Base-by-base conservation (phyloP, 805 yeast genomes). In the Candida tammaniensis region DNA sequence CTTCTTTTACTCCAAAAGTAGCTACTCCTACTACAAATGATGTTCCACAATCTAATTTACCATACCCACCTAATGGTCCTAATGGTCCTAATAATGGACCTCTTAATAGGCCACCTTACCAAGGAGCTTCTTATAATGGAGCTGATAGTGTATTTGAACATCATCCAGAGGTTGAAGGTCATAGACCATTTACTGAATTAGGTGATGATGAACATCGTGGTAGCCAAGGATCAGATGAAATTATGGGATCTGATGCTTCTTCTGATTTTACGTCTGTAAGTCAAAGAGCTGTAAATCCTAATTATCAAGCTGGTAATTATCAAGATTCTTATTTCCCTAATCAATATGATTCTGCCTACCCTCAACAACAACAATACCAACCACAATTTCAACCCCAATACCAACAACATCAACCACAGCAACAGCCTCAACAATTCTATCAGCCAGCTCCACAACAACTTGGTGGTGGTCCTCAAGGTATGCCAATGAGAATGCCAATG, bases 261-360 rank as follows among this genome's bases (percentile, higher is more conserved):
- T 82, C 91, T 1, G 82, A 80, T 49, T 81, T 84, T 56, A 83
- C 93, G 1, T 79, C 87, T 33, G 85, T 84, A 2, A 81, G 89
- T 6, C 91, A 83, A 57, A 67, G 91, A 52, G 88, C 80, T 17
- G 70, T 78, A 11, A 83, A 83, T 48, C 85, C 83, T 12, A 58
- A 64, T 17, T 78, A 75, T 45, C 32, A 68, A 62, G 47, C 31
- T 11, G 43, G 35, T 19, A 39, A 39, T 11, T 37, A 35, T 8
- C 48, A 46, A 24, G 38, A 34, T 23, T 33, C 43, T 20, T 46
- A 41, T 36, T 44, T 46, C 39, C 57, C 35, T 5, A 44, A 36
- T 21, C 48, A 39, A 24, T n/a, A n/a, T n/a, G 35, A 35, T 16
- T 10, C 37, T 11, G 17, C 33, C 9, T 38, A 37, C 16, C 41